These are phyloP conservation scores for Exophiala lecanii-corni DNA, from an alignment of 2,329 filamentous ascomycete species.

Conservation along the genomic window DNA sequence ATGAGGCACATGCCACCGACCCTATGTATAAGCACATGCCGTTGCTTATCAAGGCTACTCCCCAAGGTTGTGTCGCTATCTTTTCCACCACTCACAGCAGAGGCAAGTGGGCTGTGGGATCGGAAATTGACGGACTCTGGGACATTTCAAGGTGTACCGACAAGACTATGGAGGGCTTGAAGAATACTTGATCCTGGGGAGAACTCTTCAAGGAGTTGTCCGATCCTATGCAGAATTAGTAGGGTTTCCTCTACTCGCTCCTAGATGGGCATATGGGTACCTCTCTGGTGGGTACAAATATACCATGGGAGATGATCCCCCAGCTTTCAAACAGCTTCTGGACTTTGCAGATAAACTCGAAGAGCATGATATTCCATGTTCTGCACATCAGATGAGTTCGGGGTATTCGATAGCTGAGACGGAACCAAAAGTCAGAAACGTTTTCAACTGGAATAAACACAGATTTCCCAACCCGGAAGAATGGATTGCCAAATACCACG, in stretches of 20 bases:
- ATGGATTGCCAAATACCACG: slow-evolving; percentile 59
- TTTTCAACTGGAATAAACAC: slow-evolving; percentile 67
- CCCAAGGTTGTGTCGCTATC: slow-evolving; percentile 59
- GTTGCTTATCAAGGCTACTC: slow-evolving; percentile 63
- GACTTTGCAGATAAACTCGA: slow-evolving; percentile 59
- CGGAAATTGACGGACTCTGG: slow-evolving; percentile 72
- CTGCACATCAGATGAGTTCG: slow-evolving; percentile 67
- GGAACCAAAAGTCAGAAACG: slow-evolving; percentile 65
- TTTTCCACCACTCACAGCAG: slow-evolving; percentile 64
- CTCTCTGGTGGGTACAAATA: slow-evolving; percentile 64
- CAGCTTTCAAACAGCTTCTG: slow-evolving; percentile 53
- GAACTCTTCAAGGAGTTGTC: slow-evolving; percentile 63
- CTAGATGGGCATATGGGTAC: slow-evolving; percentile 69
- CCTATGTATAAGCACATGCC: slow-evolving; percentile 74
- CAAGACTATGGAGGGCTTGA: slow-evolving; percentile 69
- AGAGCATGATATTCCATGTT: slow-evolving; percentile 64
- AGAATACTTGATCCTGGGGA: slow-evolving; percentile 64
- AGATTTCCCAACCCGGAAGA: slow-evolving; percentile 64
- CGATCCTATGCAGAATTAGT: slow-evolving; percentile 62
- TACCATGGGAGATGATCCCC: slow-evolving; percentile 53
- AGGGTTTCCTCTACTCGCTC: slow-evolving; percentile 63
- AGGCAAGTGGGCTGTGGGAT: slow-evolving; percentile 62
- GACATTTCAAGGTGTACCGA: slow-evolving; percentile 67
- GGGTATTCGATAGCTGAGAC: slow-evolving; percentile 66
- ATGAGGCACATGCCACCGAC: slow-evolving; percentile 66